A percentile compares a stretch with the other conserved stretches of the same genome.
Conservation (phyloP, 257 asterid genomes). For the Solanum etuberosum region DNA sequence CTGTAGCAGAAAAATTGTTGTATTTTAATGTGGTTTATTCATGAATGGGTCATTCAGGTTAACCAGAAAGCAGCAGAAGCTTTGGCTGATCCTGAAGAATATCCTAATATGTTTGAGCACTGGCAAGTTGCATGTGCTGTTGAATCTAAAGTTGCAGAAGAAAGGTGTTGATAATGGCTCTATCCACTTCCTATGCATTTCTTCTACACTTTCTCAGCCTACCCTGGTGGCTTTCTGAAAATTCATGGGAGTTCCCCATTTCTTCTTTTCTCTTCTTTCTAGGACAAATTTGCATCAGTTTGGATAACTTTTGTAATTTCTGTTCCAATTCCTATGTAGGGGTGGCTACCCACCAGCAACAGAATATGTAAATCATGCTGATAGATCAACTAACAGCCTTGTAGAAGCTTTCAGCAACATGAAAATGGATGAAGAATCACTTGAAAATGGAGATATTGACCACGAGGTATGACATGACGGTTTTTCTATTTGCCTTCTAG, state of each 20-base stretch:
- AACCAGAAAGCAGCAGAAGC: conserved; percentile 92
- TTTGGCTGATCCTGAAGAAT: conserved; percentile 90
- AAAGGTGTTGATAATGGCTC: conserved; percentile 15
- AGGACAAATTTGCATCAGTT: background rate
- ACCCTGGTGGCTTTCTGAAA: background rate
- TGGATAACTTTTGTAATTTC: background rate
- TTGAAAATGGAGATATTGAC: conserved; percentile 74
- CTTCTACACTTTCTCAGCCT: background rate
- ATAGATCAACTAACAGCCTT: conserved; percentile 62
- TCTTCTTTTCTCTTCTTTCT: conserved; percentile 2
- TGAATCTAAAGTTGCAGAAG: conserved; percentile 54
- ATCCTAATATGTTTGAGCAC: conserved; percentile 78
- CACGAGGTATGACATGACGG: conserved; percentile 37
- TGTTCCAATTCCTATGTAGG: conserved; percentile 32
- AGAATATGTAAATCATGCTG: conserved; percentile 47
- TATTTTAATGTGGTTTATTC: background rate
- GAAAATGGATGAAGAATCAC: conserved; percentile 60
- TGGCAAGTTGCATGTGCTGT: conserved; percentile 91
- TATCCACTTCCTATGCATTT: background rate
- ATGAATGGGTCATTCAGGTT: conserved; percentile 29
- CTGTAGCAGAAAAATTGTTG: background rate
- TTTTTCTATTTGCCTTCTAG: background rate
- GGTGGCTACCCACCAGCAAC: conserved; percentile 58
- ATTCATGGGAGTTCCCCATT: background rate
- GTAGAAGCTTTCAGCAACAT: conserved; percentile 64